These are phyloP conservation scores for Streptanthus diversifolius DNA, from an alignment of 345 rosid genomes.

Conservation along the genomic window DNA sequence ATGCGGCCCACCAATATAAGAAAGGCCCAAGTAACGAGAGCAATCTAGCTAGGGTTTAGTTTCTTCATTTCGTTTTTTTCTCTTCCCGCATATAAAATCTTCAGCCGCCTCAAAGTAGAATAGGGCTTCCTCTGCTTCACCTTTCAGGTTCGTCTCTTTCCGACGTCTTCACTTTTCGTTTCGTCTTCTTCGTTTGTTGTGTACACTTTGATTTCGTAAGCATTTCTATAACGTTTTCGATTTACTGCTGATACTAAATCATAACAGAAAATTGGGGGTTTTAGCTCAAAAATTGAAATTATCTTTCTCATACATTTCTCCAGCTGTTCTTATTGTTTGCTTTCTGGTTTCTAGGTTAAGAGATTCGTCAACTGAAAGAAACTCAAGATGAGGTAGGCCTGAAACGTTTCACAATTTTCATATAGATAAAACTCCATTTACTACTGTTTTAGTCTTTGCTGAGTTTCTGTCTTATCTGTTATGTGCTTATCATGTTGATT, in stretches of 20 bases:
- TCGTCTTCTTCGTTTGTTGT: not conserved
- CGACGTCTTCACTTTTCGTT: not conserved
- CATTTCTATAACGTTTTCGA: not conserved
- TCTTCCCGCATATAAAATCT: conserved; percentile 7
- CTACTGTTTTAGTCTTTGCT: not conserved
- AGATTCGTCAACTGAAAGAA: not conserved
- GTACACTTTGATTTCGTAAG: not conserved
- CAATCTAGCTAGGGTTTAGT: conserved; percentile 16
- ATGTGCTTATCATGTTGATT: not conserved
- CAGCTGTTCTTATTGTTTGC: not conserved
- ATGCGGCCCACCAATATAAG: not conserved
- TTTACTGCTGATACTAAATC: not conserved
- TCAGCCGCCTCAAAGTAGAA: conserved; percentile 8
- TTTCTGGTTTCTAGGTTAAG: conserved; percentile 7
- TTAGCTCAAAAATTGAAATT: not conserved
- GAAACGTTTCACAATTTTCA: not conserved
- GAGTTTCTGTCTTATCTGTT: not conserved
- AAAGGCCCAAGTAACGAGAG: not conserved
- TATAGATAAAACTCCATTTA: not conserved
- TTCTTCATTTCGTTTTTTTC: not conserved
- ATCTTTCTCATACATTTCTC: not conserved
- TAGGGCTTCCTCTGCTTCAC: conserved; percentile 28
- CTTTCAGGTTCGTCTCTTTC: conserved; percentile 23
- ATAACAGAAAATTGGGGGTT: not conserved
- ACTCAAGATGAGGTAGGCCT: conserved; percentile 27